Evolutionary conservation across 345 rosid genomes (phyloP).

Genomic region (Corymbia maculata): DNA sequence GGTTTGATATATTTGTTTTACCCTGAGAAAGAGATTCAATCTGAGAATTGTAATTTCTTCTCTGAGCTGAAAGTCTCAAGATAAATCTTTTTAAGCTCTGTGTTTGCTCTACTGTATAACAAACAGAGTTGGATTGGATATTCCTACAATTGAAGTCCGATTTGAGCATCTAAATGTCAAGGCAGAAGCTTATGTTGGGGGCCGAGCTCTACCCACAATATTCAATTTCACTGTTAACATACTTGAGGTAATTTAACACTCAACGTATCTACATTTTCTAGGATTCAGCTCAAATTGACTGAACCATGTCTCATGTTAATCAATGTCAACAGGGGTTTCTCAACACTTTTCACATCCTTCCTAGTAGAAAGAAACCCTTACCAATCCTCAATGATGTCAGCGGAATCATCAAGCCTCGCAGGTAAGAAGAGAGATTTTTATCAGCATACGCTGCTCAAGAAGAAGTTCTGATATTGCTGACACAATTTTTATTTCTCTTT

Average conservation of each 20-base stretch:
- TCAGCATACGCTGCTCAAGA: background rate
- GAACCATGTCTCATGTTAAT: background rate
- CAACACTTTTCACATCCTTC: slow-evolving; percentile 32
- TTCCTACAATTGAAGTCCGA: slow-evolving; percentile 85
- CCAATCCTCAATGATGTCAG: slow-evolving; percentile 34
- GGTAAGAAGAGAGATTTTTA: slow-evolving; percentile 6
- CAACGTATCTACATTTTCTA: background rate
- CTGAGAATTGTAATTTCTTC: background rate
- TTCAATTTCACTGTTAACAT: slow-evolving; percentile 37
- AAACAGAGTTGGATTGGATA: slow-evolving; percentile 71
- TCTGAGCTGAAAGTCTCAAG: background rate
- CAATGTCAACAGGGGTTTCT: slow-evolving; percentile 24
- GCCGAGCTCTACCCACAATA: slow-evolving; percentile 56
- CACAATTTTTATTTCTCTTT: background rate
- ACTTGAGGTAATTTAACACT: slow-evolving; percentile 24
- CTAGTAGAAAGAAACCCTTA: slow-evolving; percentile 33
- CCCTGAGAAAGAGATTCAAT: background rate
- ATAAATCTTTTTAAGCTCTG: background rate
- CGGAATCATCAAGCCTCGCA: slow-evolving; percentile 48
- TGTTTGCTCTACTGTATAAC: background rate
- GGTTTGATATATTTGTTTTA: background rate
- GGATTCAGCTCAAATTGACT: background rate
- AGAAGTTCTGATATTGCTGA: background rate
- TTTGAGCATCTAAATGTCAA: slow-evolving; percentile 61
- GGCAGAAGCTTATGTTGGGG: slow-evolving; percentile 54